Base-by-base conservation (phyloP, 176 grass and related monocot genomes). In the Eremochloa ophiuroides region DNA sequence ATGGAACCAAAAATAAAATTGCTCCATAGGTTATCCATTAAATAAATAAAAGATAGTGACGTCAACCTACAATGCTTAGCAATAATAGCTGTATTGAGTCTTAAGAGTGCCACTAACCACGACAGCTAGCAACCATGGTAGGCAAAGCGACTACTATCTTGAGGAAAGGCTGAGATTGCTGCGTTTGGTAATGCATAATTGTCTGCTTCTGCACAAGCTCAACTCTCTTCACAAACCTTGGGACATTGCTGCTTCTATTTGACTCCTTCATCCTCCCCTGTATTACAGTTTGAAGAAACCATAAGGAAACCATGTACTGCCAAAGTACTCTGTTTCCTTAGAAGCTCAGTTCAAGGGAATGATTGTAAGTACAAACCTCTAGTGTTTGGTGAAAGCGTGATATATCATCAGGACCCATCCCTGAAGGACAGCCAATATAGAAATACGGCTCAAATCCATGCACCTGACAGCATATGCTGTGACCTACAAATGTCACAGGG, bases 391-490 rank as follows among this genome's bases (percentile, higher is more conserved):
- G 91, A 74, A 98, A 95, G 66, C 58, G 86, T 77, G 96, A 88
- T 77, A 98, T 95, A 83, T 98, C 93, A 74, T 98, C 93, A 86
- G 91, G 90, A 3, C 91, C 88, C 96, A 98, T 98, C 73, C 93
- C 91, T 47, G 74, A 48, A 18, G 91, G 91, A 63, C 93, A 98
- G 34, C 80, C 69, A 33, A 98, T 88, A 41, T 95, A 98, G 69
- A 98, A 98, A 83, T 98, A 98, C 44, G 96, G 96, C 73, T 98
- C 93, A 82, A 98, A 98, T 18, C 93, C 93, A 84, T 98, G 96
- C 56, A 98, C 92, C 76, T 91, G 88, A 71, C 96, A 98, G 86
- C 96, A 98, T 53, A 98, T 80, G 79, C 93, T 95, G 47, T 95
- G 86, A 78, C 93, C 93, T 98, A 84, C 76, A 83, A 83, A 69